Evolutionary conservation across 225 moss, liverwort and hornwort genomes (phyloP).

Genomic region (Neckera pumila): DNA sequence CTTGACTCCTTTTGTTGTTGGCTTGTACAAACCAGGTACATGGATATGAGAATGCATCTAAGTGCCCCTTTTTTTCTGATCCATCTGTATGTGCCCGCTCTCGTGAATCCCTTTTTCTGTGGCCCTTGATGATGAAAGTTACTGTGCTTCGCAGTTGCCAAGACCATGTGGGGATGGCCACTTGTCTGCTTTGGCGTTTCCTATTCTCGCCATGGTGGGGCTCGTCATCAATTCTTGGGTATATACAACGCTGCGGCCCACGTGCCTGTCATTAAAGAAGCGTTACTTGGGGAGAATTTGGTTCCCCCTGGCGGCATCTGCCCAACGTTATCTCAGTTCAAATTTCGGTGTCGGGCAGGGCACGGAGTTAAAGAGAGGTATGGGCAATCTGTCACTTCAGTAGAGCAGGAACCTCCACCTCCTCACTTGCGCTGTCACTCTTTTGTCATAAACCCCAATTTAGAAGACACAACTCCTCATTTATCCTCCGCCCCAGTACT

Average conservation of each 20-base stretch:
- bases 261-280: neutral
- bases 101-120: neutral
- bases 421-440: neutral
- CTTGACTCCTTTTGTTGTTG: conserved; percentile 13
- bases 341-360: neutral
- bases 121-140: neutral
- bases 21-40: conserved; percentile 9
- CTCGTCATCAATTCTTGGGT: neutral
- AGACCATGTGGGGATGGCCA: neutral
- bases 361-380: neutral
- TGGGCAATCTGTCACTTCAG: neutral
- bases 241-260: neutral
- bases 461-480: neutral
- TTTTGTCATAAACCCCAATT: neutral
- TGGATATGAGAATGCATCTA: conserved; percentile 17
- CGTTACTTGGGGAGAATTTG: neutral
- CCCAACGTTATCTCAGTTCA: neutral
- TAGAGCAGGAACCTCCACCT: neutral
- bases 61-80: neutral
- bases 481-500: too few species aligned
- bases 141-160: neutral
- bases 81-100: neutral
- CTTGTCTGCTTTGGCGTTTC: neutral
- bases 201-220: neutral
- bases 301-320: neutral